Evolutionary conservation across 1,139 yeast species (phyloP), one percentile per base, ranked within the genome.

Genomic region (Debaryomyces singareniensis): DNA sequence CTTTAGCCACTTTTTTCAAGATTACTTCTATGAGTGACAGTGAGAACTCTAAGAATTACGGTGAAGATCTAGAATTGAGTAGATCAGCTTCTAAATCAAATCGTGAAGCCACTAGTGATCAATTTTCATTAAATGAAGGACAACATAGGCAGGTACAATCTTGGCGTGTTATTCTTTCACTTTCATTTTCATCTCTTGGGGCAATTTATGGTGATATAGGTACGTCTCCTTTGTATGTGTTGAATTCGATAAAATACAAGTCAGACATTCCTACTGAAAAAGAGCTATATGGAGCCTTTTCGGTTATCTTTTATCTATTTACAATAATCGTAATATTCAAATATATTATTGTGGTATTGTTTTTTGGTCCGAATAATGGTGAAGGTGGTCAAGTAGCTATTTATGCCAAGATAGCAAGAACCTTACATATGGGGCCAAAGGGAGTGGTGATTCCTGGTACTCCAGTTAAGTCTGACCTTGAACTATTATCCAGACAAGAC

Each of bases 351-450:
- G 49, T 75, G 30, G 79, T 74, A 4, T 52, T 74, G 29, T 44
- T 49, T 12, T 46, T 62, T 30, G 80, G 79, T 12, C 73, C 76
- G 5, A 71, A 74, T 44, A 59, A 69, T 27, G 76, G 75, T 25
- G 78, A 75, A 45, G 81, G 81, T 39, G 80, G 81, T 1, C 78
- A 73, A 38, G 68, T 75, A 18, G 80, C 81, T 13, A 64, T 75
- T 25, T 74, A 74, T 42, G 72, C 78, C 16, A 72, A 72, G 42
- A 61, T 75, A 20, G 75, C 78, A 5, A 53, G 74, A 24, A 55
- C 54, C 29, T 51, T 71, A 37, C 60, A 30, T 73, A 72, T 5
- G 72, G 67, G 5, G 45, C 49, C 26, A 58, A n/a, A n/a, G n/a
- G n/a, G n/a, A n/a, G n/a, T n/a, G n/a, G n/a, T n/a, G n/a, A n/a